A percentile compares a stretch with the other conserved stretches of the same genome.
phyloP scores from a whole-genome alignment of 2,329 filamentous ascomycete genomes.

The Xylariaceae sp. region DNA sequence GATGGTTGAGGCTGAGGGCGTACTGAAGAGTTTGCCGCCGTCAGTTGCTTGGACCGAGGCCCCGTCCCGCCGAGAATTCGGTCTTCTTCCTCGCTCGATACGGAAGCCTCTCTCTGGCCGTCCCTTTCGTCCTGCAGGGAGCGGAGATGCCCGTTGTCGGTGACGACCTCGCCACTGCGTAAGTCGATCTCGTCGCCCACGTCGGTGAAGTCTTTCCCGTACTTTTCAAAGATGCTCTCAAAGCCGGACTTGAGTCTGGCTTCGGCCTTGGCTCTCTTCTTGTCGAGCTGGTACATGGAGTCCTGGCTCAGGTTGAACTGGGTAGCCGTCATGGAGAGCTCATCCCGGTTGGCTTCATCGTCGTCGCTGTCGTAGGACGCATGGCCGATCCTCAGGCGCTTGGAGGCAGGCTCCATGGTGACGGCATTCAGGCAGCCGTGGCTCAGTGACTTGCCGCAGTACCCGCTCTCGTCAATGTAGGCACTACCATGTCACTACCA shows the following conservation, averaged over 20 bases:
- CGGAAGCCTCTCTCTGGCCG: constrained; percentile 23
- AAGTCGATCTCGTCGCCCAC: constrained; percentile 88
- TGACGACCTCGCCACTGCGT: constrained; percentile 69
- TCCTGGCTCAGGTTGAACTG: constrained; percentile 42
- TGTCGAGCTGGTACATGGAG: constrained; percentile 49
- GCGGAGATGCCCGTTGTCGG: constrained; percentile 80
- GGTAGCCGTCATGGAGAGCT: constrained; percentile 39
- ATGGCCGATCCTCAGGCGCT: constrained; percentile 50
- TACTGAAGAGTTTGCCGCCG: too few relatives aligned
- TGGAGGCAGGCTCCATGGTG: constrained; percentile 52
- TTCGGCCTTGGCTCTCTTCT: constrained; percentile 59
- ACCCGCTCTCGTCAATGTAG: too few relatives aligned
- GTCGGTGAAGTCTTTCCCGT: constrained; percentile 72
- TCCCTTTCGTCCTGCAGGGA: constrained; percentile 35
- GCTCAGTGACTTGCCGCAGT: not conserved
- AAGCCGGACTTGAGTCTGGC: constrained; percentile 73
- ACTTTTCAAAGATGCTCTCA: constrained; percentile 85
- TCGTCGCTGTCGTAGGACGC: constrained; percentile 30
- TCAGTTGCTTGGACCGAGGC: too few relatives aligned
- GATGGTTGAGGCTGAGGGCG: too few relatives aligned
- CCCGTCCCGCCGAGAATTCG: constrained; percentile 23
- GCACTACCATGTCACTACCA: not conserved
- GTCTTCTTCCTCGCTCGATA: constrained; percentile 27
- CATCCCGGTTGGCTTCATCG: constrained; percentile 35
- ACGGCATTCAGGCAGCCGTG: constrained; percentile 1